Evolutionary conservation across 305 asterid genomes (phyloP), one percentile per base, ranked within the genome.

Genomic region (Ruellia speciosa): DNA sequence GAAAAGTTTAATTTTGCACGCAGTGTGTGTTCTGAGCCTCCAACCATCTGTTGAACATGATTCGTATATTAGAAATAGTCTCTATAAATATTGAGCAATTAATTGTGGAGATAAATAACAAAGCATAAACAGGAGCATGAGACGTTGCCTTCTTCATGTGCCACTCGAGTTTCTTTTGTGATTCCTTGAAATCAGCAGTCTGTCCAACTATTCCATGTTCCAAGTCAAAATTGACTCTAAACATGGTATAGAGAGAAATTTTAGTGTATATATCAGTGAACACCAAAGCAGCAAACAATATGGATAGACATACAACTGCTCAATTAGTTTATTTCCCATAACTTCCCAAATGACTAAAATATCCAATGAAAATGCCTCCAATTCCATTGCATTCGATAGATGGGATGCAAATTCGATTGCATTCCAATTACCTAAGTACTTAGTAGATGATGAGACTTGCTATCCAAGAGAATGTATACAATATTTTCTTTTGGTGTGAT

Each of bases 141-240:
- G 60, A 46, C 18, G 41, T 71, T 83, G 68, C 99, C 96, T 92
- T 92, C 84, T 92, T 92, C 81, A 88, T 47, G 72, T 40, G 82
- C 99, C 99, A 92, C 70, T 92, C 96, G 12, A 92, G 89, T 69
- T 69, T 88, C 82, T 34, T 79, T 60, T 76, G 84, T 12, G 95
- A 82, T 76, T 92, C 99, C 72, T 86, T 92, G 73, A 92, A 92
- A 79, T 88, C 96, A 59, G 99, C 92, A 31, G 71, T 72, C 67
- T 88, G 99, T 52, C 99, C 96, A 77, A 60, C 83, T 66, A 83
- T 77, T 66, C 96, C 94, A 56, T 86, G 82, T 69, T 92, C 99
- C 94, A 92, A 56, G 70, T 86, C 99, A 66, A 92, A 92, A 74
- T 82, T 88, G 49, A 81, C 96, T 70, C 96, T 88, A 84, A 57